phyloP scores from a whole-genome alignment of 192 early-diverging fungal species.

The Gigaspora rosea region DNA sequence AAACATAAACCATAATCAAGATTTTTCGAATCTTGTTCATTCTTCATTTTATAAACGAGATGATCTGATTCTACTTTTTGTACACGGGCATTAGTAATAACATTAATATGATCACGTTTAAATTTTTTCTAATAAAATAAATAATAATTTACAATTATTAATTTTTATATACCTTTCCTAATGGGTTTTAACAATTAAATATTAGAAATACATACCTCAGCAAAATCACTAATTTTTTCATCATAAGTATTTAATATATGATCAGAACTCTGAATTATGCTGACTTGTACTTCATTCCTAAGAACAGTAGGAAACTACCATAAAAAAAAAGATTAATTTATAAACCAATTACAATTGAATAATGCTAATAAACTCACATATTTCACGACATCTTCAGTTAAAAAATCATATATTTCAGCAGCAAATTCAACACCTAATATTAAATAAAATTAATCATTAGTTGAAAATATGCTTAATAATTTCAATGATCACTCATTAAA shows the following conservation, averaged over 20 bases:
- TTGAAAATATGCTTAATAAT: not conserved
- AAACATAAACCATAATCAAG: constrained; percentile 53
- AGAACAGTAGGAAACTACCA: constrained; percentile 66
- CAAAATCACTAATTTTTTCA: constrained; percentile 62
- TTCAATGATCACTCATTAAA: not conserved
- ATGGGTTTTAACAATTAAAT: not conserved
- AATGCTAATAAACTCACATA: constrained; percentile 44
- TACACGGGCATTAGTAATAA: constrained; percentile 71
- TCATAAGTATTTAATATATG: constrained; percentile 75
- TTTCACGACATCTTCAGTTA: constrained; percentile 59
- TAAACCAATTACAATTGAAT: not conserved
- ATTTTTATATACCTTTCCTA: not conserved
- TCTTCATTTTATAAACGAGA: constrained; percentile 58
- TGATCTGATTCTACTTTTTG: constrained; percentile 53
- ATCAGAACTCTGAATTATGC: constrained; percentile 66
- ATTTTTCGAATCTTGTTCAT: constrained; percentile 36
- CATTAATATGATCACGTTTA: constrained; percentile 61
- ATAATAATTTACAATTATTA: not conserved
- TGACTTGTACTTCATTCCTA: constrained; percentile 55
- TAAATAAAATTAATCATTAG: not conserved
- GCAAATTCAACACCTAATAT: constrained; percentile 67
- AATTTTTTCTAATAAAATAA: constrained; percentile 46
- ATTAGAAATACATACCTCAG: constrained; percentile 46
- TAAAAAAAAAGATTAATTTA: constrained; percentile 2
- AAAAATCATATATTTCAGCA: constrained; percentile 56